Evolutionary conservation across 1,284 basidiomycete genomes (phyloP), one percentile per base, ranked within the genome.

Genomic region (Xerocomus nothofagi): DNA sequence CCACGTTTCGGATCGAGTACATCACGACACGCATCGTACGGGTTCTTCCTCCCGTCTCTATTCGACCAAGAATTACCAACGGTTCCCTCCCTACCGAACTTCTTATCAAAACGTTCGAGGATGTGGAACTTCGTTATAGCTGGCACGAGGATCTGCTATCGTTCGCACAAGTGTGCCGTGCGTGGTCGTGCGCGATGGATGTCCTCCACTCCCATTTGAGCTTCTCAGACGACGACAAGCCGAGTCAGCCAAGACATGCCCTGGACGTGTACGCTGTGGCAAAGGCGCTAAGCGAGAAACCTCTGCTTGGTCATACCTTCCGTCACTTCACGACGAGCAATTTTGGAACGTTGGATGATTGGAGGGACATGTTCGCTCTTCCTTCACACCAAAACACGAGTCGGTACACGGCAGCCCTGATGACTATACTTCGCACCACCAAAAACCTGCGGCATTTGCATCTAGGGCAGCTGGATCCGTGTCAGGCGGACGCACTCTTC

Each of bases 101-200:
- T 8, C 60, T 65, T 3, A 48, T 65, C 18, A 61, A 53, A 20
- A 59, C 36, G 6, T 62, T 62, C 8, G 36, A 49, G 6, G 60
- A 65, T 23, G 20, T 27, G 17, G 62, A 61, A 32, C 53, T 61
- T 47, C 39, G 39, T 0, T 24, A 49, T 32, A 62, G 40, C 11
- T 62, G 62, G 60, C 55, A 51, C 26, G 24, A 38, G 9, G 62
- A 65, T 47, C 43, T 65, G 8, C 44, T 61, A 5, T 61, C 62
- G 0, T 61, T 63, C 15, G 60, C 62, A 11, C 60, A 65, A 12
- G 60, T 61, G 3, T 65, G 60, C 17, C 50, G 50, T 4, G 43
- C 62, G 21, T 61, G 60, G 60, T 47, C 55, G 12, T 61, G 60
- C 24, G 60, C 60, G 20, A 60, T 61, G 57, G 44, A 58, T 3